Conservation (phyloP, 2,329 filamentous ascomycete genomes). For the Xylariales sp. region DNA sequence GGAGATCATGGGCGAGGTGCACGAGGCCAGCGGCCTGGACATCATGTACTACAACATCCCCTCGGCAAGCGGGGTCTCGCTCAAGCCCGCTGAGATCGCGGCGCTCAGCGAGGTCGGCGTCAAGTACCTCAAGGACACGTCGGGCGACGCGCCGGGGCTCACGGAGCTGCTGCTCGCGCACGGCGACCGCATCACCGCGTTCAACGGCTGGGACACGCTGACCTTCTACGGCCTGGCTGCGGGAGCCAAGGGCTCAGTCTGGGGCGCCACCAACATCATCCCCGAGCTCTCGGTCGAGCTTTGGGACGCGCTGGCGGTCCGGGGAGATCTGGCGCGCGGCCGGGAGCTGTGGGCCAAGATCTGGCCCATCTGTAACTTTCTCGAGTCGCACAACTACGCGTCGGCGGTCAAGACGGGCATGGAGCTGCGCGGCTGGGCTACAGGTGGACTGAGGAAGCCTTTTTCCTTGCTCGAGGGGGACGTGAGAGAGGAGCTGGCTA, state of each 20-base stretch:
- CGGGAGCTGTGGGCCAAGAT: conserved; percentile 44
- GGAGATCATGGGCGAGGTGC: conserved; percentile 35
- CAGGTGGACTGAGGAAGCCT: conserved; percentile 44
- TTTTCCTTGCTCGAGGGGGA: conserved; percentile 34
- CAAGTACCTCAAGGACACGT: conserved; percentile 47
- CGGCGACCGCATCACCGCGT: conserved; percentile 34
- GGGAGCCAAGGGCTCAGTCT: conserved; percentile 43
- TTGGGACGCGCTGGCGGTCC: conserved; percentile 40
- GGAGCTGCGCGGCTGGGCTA: conserved; percentile 38
- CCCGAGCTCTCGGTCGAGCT: conserved; percentile 43
- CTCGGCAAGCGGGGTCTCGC: conserved; percentile 35
- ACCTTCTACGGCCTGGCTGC: conserved; percentile 48
- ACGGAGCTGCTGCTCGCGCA: conserved; percentile 42
- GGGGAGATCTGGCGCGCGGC: conserved; percentile 35
- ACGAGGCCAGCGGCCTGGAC: conserved; percentile 32
- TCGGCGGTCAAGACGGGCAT: conserved; percentile 45
- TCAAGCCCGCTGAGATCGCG: conserved; percentile 37
- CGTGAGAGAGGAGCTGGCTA: conserved; percentile 27
- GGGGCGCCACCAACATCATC: conserved; percentile 47
- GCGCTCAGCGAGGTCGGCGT: conserved; percentile 39
- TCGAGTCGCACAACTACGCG: conserved; percentile 43
- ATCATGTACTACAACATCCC: conserved; percentile 50
- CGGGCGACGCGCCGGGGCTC: conserved; percentile 43
- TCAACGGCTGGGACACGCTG: conserved; percentile 50
- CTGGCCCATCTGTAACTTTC: conserved; percentile 44